Evolutionary conservation across 2,329 filamentous ascomycete species (phyloP).

Genomic region (Aureobasidium uvarum): DNA sequence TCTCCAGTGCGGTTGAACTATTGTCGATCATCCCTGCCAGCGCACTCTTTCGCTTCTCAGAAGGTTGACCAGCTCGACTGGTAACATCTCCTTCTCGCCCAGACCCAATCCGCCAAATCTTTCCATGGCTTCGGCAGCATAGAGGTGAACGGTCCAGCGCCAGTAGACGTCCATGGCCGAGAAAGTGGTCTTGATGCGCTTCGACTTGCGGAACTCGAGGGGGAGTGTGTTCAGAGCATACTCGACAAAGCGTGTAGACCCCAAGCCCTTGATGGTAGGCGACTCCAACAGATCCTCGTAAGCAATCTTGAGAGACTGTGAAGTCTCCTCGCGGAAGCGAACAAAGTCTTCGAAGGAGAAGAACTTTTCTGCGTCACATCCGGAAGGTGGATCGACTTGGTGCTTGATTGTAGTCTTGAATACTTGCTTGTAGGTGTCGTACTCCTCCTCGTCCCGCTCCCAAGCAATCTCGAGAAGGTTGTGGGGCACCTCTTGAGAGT

Average conservation of each 20-base stretch:
- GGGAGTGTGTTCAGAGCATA: constrained; percentile 30
- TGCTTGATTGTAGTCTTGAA: constrained; percentile 38
- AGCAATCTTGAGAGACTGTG: constrained; percentile 36
- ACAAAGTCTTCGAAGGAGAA: constrained; percentile 48
- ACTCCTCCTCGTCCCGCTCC: constrained; percentile 38
- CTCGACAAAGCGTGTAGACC: constrained; percentile 33
- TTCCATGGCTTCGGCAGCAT: constrained; percentile 33
- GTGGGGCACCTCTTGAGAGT: constrained; percentile 43
- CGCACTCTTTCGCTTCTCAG: constrained; percentile 33
- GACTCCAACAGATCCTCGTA: constrained; percentile 41
- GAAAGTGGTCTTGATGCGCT: constrained; percentile 31
- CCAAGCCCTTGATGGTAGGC: constrained; percentile 36
- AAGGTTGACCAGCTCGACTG: constrained; percentile 34
- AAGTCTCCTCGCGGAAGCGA: constrained; percentile 45
- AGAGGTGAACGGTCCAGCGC: constrained; percentile 45
- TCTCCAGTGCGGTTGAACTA: not conserved
- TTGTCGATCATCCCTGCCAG: constrained; percentile 31
- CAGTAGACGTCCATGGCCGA: constrained; percentile 43
- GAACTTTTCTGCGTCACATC: constrained; percentile 42
- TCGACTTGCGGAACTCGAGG: constrained; percentile 27
- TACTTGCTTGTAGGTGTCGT: constrained; percentile 35
- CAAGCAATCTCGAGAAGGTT: constrained; percentile 35
- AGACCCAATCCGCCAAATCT: constrained; percentile 34
- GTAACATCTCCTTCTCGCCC: constrained; percentile 34
- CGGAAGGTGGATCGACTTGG: constrained; percentile 29